Conservation (phyloP, 2,329 filamentous ascomycete species). For the Xylariomycetidae sp. region DNA sequence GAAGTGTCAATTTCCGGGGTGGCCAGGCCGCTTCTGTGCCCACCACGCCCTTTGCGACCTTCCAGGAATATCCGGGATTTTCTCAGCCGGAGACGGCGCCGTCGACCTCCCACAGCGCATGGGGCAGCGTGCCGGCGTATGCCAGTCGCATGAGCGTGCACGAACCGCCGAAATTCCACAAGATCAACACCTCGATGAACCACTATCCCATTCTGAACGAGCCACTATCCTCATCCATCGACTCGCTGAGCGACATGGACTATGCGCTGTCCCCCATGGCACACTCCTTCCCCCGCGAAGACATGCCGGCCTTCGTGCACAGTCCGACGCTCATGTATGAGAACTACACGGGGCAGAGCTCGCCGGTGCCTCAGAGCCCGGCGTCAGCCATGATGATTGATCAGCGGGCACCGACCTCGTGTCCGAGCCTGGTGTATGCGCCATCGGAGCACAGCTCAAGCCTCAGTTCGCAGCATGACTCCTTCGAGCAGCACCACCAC, state of each 20-base stretch:
- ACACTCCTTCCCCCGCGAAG: conserved; percentile 48
- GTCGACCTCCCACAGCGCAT: conserved; percentile 34
- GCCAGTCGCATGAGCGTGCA: conserved; percentile 32
- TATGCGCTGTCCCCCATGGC: conserved; percentile 50
- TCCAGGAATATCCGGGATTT: conserved; percentile 47
- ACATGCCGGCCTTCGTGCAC: conserved; percentile 49
- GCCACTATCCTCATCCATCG: conserved; percentile 48
- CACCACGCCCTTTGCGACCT: conserved; percentile 27
- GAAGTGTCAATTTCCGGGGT: conserved; percentile 30
- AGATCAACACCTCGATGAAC: conserved; percentile 32
- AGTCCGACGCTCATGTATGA: conserved; percentile 54
- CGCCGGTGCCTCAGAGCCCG: conserved; percentile 50
- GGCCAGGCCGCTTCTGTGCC: conserved; percentile 37
- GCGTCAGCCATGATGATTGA: conserved; percentile 50
- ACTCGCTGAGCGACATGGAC: conserved; percentile 56
- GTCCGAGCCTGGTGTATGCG: conserved; percentile 55
- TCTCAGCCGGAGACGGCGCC: conserved; percentile 39
- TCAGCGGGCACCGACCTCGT: conserved; percentile 52
- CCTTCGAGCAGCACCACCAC: too few relatives aligned
- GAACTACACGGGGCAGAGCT: conserved; percentile 45
- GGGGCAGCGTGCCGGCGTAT: conserved; percentile 41
- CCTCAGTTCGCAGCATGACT: conserved; percentile 53
- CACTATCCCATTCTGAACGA: conserved; percentile 42
- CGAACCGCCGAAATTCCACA: conserved; percentile 38
- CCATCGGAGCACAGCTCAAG: conserved; percentile 56